Evolutionary conservation across 441 rosid genomes (phyloP), one percentile per base, ranked within the genome.

Genomic region (Erodium chrysanthum): DNA sequence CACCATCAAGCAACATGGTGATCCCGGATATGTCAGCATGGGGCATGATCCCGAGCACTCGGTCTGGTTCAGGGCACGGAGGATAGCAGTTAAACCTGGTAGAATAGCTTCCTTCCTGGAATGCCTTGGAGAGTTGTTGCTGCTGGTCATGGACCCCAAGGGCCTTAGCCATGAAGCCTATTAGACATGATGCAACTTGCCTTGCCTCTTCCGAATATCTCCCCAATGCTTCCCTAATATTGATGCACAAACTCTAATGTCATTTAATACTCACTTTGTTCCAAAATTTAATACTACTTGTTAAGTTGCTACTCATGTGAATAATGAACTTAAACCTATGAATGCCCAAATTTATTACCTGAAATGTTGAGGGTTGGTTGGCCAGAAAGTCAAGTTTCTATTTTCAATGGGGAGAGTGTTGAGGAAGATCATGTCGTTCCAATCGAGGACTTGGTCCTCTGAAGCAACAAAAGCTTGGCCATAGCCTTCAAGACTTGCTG

Each of bases 381-480:
- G 84, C 80, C 81, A 80, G 31, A 75, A 33, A 22, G 74, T 40
- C 11, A 76, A 52, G 7, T 76, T 76, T 77, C 78, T 75, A 22
- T 66, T 23, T 8, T 70, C 33, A n/a, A 50, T 0, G 23, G 82
- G 84, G 22, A 75, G 76, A 54, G 77, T 71, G 56, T 54, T 67
- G 72, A 80, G 80, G 78, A 78, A 76, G 60, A 83, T 48, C 81
- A 83, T 78, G 73, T 83, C 81, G 64, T 69, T 74, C 84, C 84
- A 78, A 2, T 80, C 82, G 65, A 80, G 82, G 72, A 73, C 75
- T 66, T 83, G 81, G 33, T 80, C 77, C 64, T 76, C 77, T 8
- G 84, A 78, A 40, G 73, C 72, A 5, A 76, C 79, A 48, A 78
- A 82, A n/a, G 76, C 84, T 46, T 80, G 84, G 64, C 84, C 81